Evolutionary conservation across 2,329 filamentous ascomycete genomes (phyloP).

Genomic region (Botrytis cinerea): DNA sequence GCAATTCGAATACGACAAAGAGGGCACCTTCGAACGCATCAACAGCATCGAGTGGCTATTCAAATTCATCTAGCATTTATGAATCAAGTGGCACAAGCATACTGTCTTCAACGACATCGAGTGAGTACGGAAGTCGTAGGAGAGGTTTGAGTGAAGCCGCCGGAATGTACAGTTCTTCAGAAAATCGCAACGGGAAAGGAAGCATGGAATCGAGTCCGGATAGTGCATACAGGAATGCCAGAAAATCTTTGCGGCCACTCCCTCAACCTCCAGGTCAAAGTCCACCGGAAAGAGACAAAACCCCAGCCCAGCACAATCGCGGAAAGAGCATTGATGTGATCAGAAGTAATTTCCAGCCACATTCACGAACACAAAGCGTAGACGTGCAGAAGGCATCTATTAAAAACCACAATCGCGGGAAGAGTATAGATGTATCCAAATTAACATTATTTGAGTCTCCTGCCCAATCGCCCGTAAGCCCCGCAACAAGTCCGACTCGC

Average conservation of each 20-base stretch:
- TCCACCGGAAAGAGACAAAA: constrained; percentile 43
- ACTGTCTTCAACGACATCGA: constrained; percentile 71
- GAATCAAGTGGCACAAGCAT: constrained; percentile 67
- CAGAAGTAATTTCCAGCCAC: constrained; percentile 50
- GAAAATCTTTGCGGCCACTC: constrained; percentile 75
- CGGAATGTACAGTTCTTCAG: constrained; percentile 53
- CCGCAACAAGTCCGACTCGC: constrained; percentile 11
- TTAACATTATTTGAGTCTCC: constrained; percentile 25
- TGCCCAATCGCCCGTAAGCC: neutral
- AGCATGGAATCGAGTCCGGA: constrained; percentile 52
- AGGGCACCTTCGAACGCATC: constrained; percentile 70
- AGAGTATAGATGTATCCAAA: constrained; percentile 27
- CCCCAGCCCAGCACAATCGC: constrained; percentile 41
- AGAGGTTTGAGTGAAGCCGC: constrained; percentile 75
- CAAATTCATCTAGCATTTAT: constrained; percentile 50
- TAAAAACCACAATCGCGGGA: constrained; percentile 39
- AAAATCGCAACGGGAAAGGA: constrained; percentile 48
- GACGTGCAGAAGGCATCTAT: constrained; percentile 59
- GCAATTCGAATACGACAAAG: constrained; percentile 40
- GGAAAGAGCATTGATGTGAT: constrained; percentile 63
- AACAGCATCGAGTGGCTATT: constrained; percentile 70
- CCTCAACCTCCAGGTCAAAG: constrained; percentile 62
- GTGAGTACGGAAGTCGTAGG: constrained; percentile 62
- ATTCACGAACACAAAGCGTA: constrained; percentile 55
- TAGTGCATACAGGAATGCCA: constrained; percentile 69